Base-by-base conservation (phyloP, 306 rosid species). In the Trichosanthes cucumerina region DNA sequence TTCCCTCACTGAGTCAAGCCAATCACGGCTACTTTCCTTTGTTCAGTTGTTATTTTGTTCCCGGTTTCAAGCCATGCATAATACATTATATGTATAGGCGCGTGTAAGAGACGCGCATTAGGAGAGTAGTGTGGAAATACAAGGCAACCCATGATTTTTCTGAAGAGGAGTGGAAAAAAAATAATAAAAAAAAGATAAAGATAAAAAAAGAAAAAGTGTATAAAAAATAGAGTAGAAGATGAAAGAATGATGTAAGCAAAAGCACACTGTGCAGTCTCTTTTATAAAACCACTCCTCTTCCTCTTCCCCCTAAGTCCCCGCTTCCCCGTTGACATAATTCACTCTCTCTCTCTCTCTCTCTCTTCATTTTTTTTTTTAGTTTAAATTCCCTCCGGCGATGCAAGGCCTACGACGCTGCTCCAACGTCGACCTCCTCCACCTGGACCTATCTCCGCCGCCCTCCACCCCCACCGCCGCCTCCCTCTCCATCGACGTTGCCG, bases 401-500 rank as follows among this genome's bases (percentile, higher is more conserved):
- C 98, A 96, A 83, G 96, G 93, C 71, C 89, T 90, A 0, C 76
- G 90, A 4, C 86, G 87, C 19, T 90, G 83, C 96, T 80, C 96
- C 38, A 80, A 88, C 90, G 33, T 28, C 33, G 98, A 91, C 86
- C 75, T 82, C 84, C 81, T 92, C 33, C 89, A 82, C 3, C 90
- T 92, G 0, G 93, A 91, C 83, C 88, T 92, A 12, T 41, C 81
- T 21, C 34, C 84, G 2, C 8, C 82, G 65, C 24, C 89, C 6
- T 2, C 79, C 41, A 3, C 69, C 21, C 19, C 74, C 59, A 44
- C 79, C 54, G 54, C 96, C 0, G 75, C 89, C 0, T 92, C 99
- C 4, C 54, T 96, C 7, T 92, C 99, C 44, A 90, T 96, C 85
- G 99, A 96, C 84, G 86, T 81, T 0, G 98, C 90, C 53, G 99